Evolutionary conservation across 1,284 basidiomycete genomes (phyloP), one percentile per base, ranked within the genome.

Genomic region (Neonothopanus nambi): DNA sequence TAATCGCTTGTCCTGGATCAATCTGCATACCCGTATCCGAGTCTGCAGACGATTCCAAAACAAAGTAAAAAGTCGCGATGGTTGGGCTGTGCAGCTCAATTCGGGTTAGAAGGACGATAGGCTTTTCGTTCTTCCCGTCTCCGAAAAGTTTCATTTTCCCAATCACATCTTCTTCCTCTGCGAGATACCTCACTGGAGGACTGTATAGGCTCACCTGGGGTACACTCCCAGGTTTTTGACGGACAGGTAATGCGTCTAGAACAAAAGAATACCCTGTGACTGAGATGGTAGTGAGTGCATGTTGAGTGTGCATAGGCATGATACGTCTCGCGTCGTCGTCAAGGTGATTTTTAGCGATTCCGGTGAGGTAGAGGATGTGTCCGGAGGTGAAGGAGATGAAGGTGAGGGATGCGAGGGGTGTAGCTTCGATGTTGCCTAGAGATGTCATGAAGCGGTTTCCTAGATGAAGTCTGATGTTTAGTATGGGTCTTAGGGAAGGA

Each of bases 371-470:
- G 6, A 87, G 74, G 18, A 87, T 70, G 47, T 79, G 69, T 3
- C 85, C 84, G 0, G 74, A 75, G 2, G 61, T 66, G 59, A 84
- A 87, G 12, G 76, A 73, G 17, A 80, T 63, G 52, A 86, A 77
- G 1, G 80, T 79, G 38, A 85, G 65, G 1, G 77, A 78, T 5
- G 82, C 84, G 2, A 80, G 60, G 0, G 79, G 76, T 0, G 80
- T 81, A 4, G 70, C 74, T 59, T 84, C 80, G 33, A 85, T 78
- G 59, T 86, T 86, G 13, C 85, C 84, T 4, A 87, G 71, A 1
- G 84, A 84, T 0, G 78, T 76, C 70, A 86, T 70, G 21, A 84
- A 61, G 2, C 82, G 75, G 60, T 87, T 85, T 1, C 83, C 82
- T n/a, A n/a, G n/a, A n/a, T n/a, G n/a, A n/a, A n/a, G n/a, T n/a